A percentile compares a stretch with the other conserved stretches of the same genome.
phyloP scores from a whole-genome alignment of 176 grass and related monocot species.

The Juncus effusus region DNA sequence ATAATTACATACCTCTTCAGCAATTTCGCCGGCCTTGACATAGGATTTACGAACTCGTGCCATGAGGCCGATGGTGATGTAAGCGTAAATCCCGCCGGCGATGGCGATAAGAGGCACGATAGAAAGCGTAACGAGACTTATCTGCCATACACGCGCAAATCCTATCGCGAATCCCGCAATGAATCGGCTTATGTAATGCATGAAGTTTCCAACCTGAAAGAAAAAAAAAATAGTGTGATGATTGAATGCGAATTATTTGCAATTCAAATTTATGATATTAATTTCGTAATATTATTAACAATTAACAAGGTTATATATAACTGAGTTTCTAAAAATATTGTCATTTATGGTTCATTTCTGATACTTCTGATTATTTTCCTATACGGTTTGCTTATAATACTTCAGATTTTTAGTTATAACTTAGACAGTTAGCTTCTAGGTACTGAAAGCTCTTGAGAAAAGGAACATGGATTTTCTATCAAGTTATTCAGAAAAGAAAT shows the following conservation, averaged over 20 bases:
- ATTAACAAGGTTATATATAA: too few relatives aligned
- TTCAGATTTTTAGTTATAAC: too few relatives aligned
- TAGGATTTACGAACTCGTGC: slow-evolving; percentile 89
- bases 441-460: too few relatives aligned
- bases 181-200: slow-evolving; percentile 99
- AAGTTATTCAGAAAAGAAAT: too few relatives aligned
- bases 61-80: slow-evolving; percentile 83
- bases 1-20: slow-evolving; percentile 58
- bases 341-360: too few relatives aligned
- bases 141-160: slow-evolving; percentile 86
- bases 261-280: too few relatives aligned
- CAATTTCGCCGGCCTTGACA: slow-evolving; percentile 95
- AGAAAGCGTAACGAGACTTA: slow-evolving; percentile 90
- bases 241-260: not conserved
- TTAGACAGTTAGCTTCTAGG: too few relatives aligned
- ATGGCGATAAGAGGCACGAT: slow-evolving; percentile 93
- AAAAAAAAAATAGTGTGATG: not conserved
- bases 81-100: slow-evolving; percentile 76
- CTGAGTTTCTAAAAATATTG: too few relatives aligned
- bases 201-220: slow-evolving; percentile 84
- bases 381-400: too few relatives aligned
- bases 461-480: too few relatives aligned
- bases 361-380: too few relatives aligned
- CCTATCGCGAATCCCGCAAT: slow-evolving; percentile 84
- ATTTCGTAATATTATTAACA: too few relatives aligned